A percentile compares a stretch with the other conserved stretches of the same genome.
Conservation (phyloP, 345 rosid species). For the Adansonia digitata region DNA sequence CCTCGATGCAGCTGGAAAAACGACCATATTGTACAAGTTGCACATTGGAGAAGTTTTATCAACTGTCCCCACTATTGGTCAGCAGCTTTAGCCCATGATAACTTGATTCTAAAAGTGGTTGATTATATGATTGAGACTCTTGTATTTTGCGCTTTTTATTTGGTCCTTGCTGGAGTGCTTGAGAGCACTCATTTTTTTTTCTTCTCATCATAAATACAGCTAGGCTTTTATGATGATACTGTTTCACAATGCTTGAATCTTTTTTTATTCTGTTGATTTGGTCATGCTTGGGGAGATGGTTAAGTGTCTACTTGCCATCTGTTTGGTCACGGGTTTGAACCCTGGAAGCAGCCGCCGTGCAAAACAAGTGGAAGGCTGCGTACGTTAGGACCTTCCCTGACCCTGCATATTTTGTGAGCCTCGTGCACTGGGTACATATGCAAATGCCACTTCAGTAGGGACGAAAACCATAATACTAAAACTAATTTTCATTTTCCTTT, state of each 20-base stretch:
- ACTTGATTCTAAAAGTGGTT: background rate
- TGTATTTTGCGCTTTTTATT: background rate
- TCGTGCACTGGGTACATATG: background rate
- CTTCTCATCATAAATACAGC: background rate
- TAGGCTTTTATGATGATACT: background rate
- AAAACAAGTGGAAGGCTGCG: background rate
- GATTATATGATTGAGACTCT: background rate
- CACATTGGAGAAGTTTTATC: conserved; percentile 98
- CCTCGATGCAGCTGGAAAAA: conserved; percentile 95
- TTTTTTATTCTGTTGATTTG: background rate
- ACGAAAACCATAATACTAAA: background rate
- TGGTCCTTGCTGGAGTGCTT: background rate
- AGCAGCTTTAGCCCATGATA: conserved; percentile 13
- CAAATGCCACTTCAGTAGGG: background rate
- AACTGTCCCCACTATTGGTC: conserved; percentile 96
- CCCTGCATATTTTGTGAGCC: background rate
- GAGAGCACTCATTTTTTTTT: background rate
- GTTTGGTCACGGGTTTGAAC: background rate
- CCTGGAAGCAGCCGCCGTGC: background rate
- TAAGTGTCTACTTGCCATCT: background rate
- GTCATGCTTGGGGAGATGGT: background rate
- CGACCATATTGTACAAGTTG: conserved; percentile 90
- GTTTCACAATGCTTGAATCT: background rate
- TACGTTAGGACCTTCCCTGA: background rate
- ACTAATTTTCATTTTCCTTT: background rate